These are phyloP conservation scores for Paspalum vaginatum DNA, from an alignment of 176 grass and related monocot species.

Conservation along the genomic window DNA sequence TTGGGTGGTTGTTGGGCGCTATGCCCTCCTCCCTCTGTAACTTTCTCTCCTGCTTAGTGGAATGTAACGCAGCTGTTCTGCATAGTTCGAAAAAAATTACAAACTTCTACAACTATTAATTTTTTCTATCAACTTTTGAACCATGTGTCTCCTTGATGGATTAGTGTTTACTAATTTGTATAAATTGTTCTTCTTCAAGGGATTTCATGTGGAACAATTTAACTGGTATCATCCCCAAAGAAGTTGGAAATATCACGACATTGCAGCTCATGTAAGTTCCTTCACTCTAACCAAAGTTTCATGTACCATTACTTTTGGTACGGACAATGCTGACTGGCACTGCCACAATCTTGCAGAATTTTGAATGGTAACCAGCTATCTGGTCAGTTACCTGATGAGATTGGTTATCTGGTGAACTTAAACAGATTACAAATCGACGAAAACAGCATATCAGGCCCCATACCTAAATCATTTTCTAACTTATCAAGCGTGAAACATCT, in stretches of 20 bases:
- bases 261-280: slow-evolving; percentile 76
- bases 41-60: no score
- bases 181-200: slow-evolving; percentile 49
- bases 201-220: slow-evolving; percentile 98
- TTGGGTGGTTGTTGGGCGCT: no score
- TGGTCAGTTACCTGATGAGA: slow-evolving; percentile 84
- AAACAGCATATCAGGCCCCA: slow-evolving; percentile 80
- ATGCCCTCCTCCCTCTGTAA: no score
- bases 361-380: slow-evolving; percentile 86
- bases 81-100: no score
- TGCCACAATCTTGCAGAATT: slow-evolving; percentile 55
- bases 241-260: slow-evolving; percentile 77
- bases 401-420: slow-evolving; percentile 71
- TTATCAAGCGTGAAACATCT: slow-evolving; percentile 70
- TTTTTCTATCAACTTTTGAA: no score
- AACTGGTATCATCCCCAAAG: slow-evolving; percentile 86
- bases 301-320: not conserved
- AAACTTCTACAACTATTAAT: no score
- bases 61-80: no score
- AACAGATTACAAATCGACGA: slow-evolving; percentile 82
- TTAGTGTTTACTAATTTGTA: slow-evolving; percentile 13
- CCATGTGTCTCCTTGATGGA: no score
- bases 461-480: slow-evolving; percentile 88
- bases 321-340: slow-evolving; percentile 27
- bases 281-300: slow-evolving; percentile 6